A percentile compares a stretch with the other conserved stretches of the same genome.
Evolutionary conservation across 805 yeast species (phyloP).

Genomic region (Schwanniomyces occidentalis): DNA sequence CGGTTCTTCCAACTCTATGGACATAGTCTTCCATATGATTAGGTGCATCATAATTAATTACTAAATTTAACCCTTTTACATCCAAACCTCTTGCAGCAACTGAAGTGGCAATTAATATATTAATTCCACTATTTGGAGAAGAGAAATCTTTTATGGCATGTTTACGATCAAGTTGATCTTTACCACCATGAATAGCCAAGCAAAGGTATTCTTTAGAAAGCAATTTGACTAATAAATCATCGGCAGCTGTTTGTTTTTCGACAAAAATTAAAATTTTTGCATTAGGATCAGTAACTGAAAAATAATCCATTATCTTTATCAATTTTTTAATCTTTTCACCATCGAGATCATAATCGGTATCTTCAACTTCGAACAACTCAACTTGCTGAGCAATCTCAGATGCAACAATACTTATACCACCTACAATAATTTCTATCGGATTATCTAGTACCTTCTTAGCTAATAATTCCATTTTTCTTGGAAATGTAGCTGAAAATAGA

Average conservation of each 20-base stretch:
- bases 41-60: slow-evolving; percentile 72
- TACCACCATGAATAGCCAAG: slow-evolving; percentile 86
- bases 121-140: slow-evolving; percentile 50
- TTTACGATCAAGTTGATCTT: slow-evolving; percentile 81
- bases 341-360: slow-evolving; percentile 30
- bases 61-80: slow-evolving; percentile 81
- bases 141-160: slow-evolving; percentile 69
- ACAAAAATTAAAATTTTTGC: slow-evolving; percentile 77
- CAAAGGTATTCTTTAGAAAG: slow-evolving; percentile 55
- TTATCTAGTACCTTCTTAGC: slow-evolving; percentile 63
- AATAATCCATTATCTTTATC: slow-evolving; percentile 54
- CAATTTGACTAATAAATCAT: slow-evolving; percentile 58
- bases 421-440: slow-evolving; percentile 79
- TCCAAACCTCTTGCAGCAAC: slow-evolving; percentile 95
- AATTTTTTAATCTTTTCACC: slow-evolving; percentile 53
- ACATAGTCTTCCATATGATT: slow-evolving; percentile 93
- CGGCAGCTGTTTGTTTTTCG: slow-evolving; percentile 87
- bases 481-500: slow-evolving; percentile 92
- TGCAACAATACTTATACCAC: slow-evolving; percentile 78
- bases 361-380: slow-evolving; percentile 54
- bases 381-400: slow-evolving; percentile 75
- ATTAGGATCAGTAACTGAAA: slow-evolving; percentile 24
- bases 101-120: slow-evolving; percentile 84
- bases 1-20: slow-evolving; percentile 95
- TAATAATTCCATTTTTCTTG: slow-evolving; percentile 70